These are phyloP conservation scores for Lodderomyces pseudojiufengensis DNA, from an alignment of 1,139 yeast species.

Conservation along the genomic window DNA sequence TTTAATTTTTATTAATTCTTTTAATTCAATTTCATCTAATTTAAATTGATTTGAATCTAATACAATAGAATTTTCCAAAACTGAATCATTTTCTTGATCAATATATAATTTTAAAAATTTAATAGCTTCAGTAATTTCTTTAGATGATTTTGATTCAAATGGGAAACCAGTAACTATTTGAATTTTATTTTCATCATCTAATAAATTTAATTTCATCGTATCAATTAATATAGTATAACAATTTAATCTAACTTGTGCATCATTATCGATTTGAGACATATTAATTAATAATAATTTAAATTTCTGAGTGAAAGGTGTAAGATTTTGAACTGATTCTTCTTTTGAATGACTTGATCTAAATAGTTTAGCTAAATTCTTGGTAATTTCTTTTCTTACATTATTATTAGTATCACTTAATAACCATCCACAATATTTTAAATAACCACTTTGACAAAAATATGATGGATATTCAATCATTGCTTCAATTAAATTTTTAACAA, in stretches of 20 bases:
- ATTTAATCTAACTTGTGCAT: slow-evolving; percentile 46
- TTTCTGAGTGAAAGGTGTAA: slow-evolving; percentile 67
- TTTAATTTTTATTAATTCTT: slow-evolving; percentile 35
- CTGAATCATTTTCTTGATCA: slow-evolving; percentile 14
- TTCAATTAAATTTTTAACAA: slow-evolving; percentile 55
- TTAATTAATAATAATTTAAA: slow-evolving; percentile 63
- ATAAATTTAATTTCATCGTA: slow-evolving; percentile 56
- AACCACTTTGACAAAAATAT: slow-evolving; percentile 63
- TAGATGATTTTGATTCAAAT: slow-evolving; percentile 46
- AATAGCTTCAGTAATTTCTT: slow-evolving; percentile 28
- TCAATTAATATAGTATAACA: slow-evolving; percentile 55
- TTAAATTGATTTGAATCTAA: slow-evolving; percentile 20
- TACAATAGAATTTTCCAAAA: slow-evolving; percentile 22
- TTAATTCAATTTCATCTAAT: slow-evolving; percentile 23
- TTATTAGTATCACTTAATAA: slow-evolving; percentile 66
- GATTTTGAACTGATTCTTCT: slow-evolving; percentile 19
- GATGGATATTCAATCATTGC: slow-evolving; percentile 76
- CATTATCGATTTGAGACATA: slow-evolving; percentile 41
- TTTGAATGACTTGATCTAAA: slow-evolving; percentile 28
- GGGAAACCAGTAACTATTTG: slow-evolving; percentile 9
- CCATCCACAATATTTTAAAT: slow-evolving; percentile 81
- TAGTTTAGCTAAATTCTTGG: slow-evolving; percentile 52
- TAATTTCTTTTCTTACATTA: slow-evolving; percentile 61
- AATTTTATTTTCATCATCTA: slow-evolving; percentile 41
- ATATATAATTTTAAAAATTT: slow-evolving; percentile 27